These are phyloP conservation scores for Luffa acutangula DNA, from an alignment of 306 rosid species.

Conservation along the genomic window DNA sequence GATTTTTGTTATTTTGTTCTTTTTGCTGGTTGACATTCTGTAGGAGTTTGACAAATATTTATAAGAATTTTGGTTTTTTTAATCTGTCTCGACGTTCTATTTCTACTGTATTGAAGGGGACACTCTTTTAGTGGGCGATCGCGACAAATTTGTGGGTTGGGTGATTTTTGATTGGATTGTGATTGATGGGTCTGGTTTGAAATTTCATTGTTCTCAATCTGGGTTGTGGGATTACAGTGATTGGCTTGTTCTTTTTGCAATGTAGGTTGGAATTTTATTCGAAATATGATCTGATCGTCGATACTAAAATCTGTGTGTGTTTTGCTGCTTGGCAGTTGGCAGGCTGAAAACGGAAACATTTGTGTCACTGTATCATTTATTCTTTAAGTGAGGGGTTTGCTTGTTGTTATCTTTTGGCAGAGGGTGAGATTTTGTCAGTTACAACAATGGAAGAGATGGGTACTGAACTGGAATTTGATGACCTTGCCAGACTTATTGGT, in stretches of 20 bases:
- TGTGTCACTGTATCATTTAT: background rate
- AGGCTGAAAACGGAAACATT: background rate
- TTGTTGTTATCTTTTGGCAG: background rate
- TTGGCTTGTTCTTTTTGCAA: background rate
- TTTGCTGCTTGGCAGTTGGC: slow-evolving; percentile 3
- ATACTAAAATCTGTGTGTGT: background rate
- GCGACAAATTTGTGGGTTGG: background rate
- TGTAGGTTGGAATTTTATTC: background rate
- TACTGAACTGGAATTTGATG: slow-evolving; percentile 30
- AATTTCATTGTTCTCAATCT: background rate
- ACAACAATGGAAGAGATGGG: slow-evolving; percentile 10
- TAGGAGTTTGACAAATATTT: background rate
- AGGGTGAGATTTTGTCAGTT: background rate
- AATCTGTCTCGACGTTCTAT: background rate
- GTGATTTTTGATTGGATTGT: slow-evolving; percentile 4
- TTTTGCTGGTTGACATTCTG: background rate
- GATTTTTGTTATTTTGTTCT: background rate
- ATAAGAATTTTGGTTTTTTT: background rate
- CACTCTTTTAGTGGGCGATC: background rate
- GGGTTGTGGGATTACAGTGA: background rate
- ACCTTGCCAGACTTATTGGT: slow-evolving; percentile 35
- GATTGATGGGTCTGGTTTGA: background rate
- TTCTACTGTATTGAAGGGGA: background rate
- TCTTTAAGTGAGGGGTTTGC: background rate
- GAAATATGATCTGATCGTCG: background rate